Evolutionary conservation across 2,329 filamentous ascomycete genomes (phyloP), one percentile per base, ranked within the genome.

Genomic region (Phyllosticta citriasiana): DNA sequence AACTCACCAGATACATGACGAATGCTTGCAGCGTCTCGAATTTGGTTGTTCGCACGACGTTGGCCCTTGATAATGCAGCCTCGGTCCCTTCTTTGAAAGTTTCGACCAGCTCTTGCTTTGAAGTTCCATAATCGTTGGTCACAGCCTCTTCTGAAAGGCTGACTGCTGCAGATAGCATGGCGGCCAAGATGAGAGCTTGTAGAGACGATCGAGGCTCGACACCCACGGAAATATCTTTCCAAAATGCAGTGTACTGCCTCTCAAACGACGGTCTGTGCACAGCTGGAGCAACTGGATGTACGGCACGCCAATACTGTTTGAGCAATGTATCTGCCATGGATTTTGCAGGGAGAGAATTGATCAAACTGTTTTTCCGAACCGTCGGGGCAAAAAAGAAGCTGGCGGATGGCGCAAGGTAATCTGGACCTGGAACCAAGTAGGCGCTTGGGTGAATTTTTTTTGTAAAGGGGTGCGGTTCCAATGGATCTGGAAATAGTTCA

Each of bases 21-120:
- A 91, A 87, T 1, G 86, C 87, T 69, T 91, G 88, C 67, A 92
- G 77, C 0, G 86, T 88, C 71, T 90, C 86, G n/a, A 89, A 75
- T 65, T 84, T 87, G 0, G 83, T 88, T 0, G 87, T 89, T 40
- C 85, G 79, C 40, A 91, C 72, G 62, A 91, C 88, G 68, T 88
- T 86, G 3, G 88, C 87, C 68, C 84, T 84, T 50, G 81, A 80
- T 35, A 92, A 74, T 2, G 87, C 84, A 26, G 81, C 80, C 73
- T 91, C 88, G 6, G 86, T 84, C 1, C 82, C 87, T 55, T 85
- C 75, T 66, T 85, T 85, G 61, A 89, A 82, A 55, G 81, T 84
- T 24, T 85, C 79, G 4, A 88, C 77, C 60, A 89, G 77, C 5
- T 77, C 78, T 26, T 75, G 72, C 67, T 86, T 87, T 2, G 81